A percentile compares a stretch with the other conserved stretches of the same genome.
Evolutionary conservation across 495 filamentous ascomycete genomes (phyloP).

Genomic region (Patellaria atrata): DNA sequence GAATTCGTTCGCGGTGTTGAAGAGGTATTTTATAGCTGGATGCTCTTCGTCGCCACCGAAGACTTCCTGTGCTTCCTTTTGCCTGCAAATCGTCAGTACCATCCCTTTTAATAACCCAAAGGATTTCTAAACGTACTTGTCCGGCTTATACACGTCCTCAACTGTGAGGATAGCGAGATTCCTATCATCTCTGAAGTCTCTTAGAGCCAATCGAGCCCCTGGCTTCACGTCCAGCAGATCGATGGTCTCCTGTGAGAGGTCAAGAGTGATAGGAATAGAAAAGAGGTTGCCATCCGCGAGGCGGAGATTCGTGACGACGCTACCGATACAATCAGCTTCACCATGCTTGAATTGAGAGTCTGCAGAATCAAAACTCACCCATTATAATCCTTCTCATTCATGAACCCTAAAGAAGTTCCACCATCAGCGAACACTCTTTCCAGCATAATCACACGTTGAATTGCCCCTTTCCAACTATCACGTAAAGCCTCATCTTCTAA

Average conservation of each 20-base stretch:
- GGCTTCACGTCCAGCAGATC: constrained; percentile 56
- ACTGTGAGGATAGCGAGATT: constrained; percentile 92
- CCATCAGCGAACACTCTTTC: no score
- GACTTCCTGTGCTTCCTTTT: constrained; percentile 79
- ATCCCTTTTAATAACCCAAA: not conserved
- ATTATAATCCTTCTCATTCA: constrained; percentile 94
- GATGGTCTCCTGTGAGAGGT: constrained; percentile 61
- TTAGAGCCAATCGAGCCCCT: constrained; percentile 68
- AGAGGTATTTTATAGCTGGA: constrained; percentile 81
- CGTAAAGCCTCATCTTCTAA: no score
- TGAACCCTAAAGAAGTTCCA: constrained; percentile 51
- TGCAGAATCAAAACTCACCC: constrained; percentile 39
- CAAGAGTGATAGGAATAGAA: constrained; percentile 92
- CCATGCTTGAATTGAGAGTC: not conserved
- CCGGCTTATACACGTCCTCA: constrained; percentile 88
- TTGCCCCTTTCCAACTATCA: no score
- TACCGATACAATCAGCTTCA: constrained; percentile 25
- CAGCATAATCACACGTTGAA: no score
- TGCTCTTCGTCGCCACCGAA: constrained; percentile 91
- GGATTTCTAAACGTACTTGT: constrained; percentile 56
- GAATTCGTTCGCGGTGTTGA: constrained; percentile 63
- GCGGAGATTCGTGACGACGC: constrained; percentile 76
- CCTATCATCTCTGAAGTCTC: constrained; percentile 91
- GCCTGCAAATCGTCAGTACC: constrained; percentile 37
- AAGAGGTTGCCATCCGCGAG: constrained; percentile 85